These are phyloP conservation scores for Epichloe coenophiala DNA, from an alignment of 2,329 filamentous ascomycete genomes.

Conservation along the genomic window DNA sequence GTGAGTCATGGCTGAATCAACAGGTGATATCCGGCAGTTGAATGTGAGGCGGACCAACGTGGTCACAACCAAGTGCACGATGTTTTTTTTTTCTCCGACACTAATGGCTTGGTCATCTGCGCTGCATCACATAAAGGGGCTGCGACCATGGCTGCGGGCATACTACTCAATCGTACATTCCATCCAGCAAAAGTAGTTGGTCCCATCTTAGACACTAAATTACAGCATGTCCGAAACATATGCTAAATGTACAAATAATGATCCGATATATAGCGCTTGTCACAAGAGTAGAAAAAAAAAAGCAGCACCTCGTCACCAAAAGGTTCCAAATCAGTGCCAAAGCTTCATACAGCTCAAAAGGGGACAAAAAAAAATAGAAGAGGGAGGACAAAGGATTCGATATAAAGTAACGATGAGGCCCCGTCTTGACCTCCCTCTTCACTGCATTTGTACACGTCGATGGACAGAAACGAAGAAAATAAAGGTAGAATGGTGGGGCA, in stretches of 20 bases:
- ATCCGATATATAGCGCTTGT: conserved; percentile 11
- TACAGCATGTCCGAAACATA: conserved; percentile 30
- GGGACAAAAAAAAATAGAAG: not conserved
- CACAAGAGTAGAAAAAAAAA: conserved; percentile 4
- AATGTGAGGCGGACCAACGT: too few species aligned
- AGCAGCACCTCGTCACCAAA: not conserved
- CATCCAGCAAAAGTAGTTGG: not conserved
- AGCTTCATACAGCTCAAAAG: not conserved
- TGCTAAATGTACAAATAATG: conserved; percentile 19
- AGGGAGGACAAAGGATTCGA: not conserved
- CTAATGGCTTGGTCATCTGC: too few species aligned
- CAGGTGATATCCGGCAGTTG: too few species aligned
- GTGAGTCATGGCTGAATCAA: too few species aligned
- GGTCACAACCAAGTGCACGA: too few species aligned
- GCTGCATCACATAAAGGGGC: not conserved
- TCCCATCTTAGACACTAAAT: conserved; percentile 27
- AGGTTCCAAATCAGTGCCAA: not conserved
- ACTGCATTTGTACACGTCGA: not conserved
- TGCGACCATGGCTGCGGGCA: not conserved
- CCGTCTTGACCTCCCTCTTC: not conserved
- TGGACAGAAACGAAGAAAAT: not conserved
- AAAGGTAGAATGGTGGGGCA: not conserved
- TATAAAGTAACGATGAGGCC: not conserved
- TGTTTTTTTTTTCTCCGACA: too few species aligned
- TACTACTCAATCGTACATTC: not conserved